phyloP scores from a whole-genome alignment of 2,329 filamentous ascomycete genomes.

The Penicillium expansum region DNA sequence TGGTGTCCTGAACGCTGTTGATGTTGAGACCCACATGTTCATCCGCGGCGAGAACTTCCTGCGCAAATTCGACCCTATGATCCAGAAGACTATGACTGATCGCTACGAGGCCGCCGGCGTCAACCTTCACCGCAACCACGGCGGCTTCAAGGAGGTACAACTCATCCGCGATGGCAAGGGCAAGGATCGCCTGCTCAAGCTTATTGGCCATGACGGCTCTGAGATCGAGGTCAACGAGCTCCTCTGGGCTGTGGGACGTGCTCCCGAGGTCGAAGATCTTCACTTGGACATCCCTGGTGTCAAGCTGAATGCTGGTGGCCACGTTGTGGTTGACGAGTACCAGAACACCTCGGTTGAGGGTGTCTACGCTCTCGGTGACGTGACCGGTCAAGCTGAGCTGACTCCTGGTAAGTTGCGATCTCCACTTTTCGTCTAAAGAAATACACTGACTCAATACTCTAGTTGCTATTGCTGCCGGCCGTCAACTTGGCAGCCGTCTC shows the following conservation, averaged over 20 bases:
- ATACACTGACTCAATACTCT: neutral
- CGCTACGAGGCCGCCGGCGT: conserved; percentile 51
- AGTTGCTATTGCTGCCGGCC: conserved; percentile 54
- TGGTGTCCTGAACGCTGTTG: conserved; percentile 50
- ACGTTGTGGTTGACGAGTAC: conserved; percentile 50
- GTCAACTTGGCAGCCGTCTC: conserved; percentile 50
- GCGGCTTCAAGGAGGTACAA: conserved; percentile 49
- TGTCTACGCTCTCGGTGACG: conserved; percentile 52
- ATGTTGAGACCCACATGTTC: conserved; percentile 52
- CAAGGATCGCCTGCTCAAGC: conserved; percentile 47
- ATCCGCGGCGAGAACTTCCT: conserved; percentile 50
- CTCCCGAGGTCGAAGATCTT: conserved; percentile 46
- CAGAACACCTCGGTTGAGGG: conserved; percentile 50
- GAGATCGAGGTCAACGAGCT: conserved; percentile 50
- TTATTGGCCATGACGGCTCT: conserved; percentile 43
- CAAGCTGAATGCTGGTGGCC: conserved; percentile 39
- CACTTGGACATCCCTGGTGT: conserved; percentile 44
- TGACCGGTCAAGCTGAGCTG: conserved; percentile 51
- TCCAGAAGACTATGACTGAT: conserved; percentile 52
- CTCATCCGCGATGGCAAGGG: conserved; percentile 47
- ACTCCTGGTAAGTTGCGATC: conserved; percentile 45
- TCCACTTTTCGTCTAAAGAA: neutral
- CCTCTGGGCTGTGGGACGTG: conserved; percentile 51
- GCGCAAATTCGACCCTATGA: conserved; percentile 53
- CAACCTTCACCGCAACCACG: conserved; percentile 47